phyloP scores from a whole-genome alignment of 2,329 filamentous ascomycete genomes.

The Helotiales sp. region DNA sequence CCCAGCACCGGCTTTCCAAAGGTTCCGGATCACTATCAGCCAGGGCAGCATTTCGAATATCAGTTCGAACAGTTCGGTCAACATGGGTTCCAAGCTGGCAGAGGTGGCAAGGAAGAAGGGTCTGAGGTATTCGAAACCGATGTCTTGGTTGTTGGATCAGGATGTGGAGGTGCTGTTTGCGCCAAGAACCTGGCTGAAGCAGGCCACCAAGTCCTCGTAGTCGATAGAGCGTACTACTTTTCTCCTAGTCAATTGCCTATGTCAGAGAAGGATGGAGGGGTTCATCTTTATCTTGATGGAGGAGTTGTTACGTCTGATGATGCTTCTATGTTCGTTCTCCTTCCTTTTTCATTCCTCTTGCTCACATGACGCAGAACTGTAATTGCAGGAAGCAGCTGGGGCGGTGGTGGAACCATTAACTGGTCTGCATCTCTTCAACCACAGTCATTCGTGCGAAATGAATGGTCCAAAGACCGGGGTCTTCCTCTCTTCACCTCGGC shows the following conservation, averaged over 20 bases:
- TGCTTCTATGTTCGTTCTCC: conserved; percentile 51
- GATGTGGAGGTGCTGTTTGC: conserved; percentile 81
- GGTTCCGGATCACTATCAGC: conserved; percentile 50
- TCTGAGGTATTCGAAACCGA: conserved; percentile 74
- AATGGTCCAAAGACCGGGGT: conserved; percentile 48
- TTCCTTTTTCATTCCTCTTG: neutral
- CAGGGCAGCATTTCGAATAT: conserved; percentile 45
- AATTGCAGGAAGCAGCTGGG: conserved; percentile 75
- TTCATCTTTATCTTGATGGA: conserved; percentile 72
- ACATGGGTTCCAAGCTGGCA: conserved; percentile 14
- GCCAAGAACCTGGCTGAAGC: conserved; percentile 82
- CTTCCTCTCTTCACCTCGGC: conserved; percentile 73
- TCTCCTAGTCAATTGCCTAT: conserved; percentile 75
- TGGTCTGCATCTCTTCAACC: conserved; percentile 74
- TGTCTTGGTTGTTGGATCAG: conserved; percentile 84
- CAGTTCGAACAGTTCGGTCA: conserved; percentile 40
- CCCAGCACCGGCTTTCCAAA: conserved; percentile 62
- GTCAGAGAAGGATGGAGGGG: conserved; percentile 61
- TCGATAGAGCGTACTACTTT: conserved; percentile 83
- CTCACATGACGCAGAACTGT: conserved; percentile 46
- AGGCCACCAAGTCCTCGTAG: conserved; percentile 76
- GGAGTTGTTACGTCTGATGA: conserved; percentile 63
- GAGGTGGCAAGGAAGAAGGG: conserved; percentile 30
- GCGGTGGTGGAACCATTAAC: conserved; percentile 87
- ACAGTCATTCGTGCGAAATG: conserved; percentile 49